phyloP scores from a whole-genome alignment of 2,329 filamentous ascomycete genomes.

The Chrysoporthe cubensis region DNA sequence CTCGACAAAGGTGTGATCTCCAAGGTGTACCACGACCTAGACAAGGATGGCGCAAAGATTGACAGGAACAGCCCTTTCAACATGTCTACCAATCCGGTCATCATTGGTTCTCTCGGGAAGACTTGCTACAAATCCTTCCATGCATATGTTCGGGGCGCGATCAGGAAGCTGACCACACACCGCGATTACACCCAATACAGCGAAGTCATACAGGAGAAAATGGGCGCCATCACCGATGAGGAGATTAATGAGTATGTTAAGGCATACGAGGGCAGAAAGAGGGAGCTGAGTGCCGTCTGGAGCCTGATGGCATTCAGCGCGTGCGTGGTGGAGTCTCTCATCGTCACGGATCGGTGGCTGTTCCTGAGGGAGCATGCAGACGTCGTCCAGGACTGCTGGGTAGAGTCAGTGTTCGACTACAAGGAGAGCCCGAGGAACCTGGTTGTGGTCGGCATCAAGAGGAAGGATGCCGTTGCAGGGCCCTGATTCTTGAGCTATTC shows the following conservation, averaged over 20 bases:
- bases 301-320: slow-evolving; percentile 96
- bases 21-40: slow-evolving; percentile 52
- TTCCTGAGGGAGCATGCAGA: slow-evolving; percentile 79
- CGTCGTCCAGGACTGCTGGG: slow-evolving; percentile 78
- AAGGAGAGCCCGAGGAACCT: slow-evolving; percentile 83
- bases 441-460: slow-evolving; percentile 89
- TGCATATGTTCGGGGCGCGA: slow-evolving; percentile 78
- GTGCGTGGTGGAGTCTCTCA: slow-evolving; percentile 83
- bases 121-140: slow-evolving; percentile 75
- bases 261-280: slow-evolving; percentile 67
- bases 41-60: slow-evolving; percentile 4
- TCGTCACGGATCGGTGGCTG: slow-evolving; percentile 88
- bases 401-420: slow-evolving; percentile 93
- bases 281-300: slow-evolving; percentile 88
- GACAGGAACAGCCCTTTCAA: slow-evolving; percentile 49
- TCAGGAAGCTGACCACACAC: slow-evolving; percentile 70
- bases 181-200: slow-evolving; percentile 62
- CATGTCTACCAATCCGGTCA: slow-evolving; percentile 74
- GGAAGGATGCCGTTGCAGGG: slow-evolving; percentile 26
- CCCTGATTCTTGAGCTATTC: background rate
- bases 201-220: slow-evolving; percentile 64
- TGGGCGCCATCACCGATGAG: slow-evolving; percentile 72
- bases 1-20: slow-evolving; percentile 79
- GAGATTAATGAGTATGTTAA: slow-evolving; percentile 74
- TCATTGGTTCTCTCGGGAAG: slow-evolving; percentile 85